Evolutionary conservation across 208 protist genomes (phyloP).

Genomic region (Trypanosomatidae sp.): DNA sequence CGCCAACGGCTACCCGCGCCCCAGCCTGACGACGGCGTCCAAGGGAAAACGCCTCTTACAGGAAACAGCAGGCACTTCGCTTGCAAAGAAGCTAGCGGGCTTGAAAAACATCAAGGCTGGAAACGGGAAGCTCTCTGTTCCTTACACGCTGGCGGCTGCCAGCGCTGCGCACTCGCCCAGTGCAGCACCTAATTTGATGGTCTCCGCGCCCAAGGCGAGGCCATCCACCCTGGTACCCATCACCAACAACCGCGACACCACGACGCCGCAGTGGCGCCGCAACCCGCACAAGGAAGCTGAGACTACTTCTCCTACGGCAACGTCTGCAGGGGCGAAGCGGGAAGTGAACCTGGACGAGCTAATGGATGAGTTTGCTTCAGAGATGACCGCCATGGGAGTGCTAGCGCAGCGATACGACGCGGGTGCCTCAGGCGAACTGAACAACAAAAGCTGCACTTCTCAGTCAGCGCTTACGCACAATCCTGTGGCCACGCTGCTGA

Average conservation of each 20-base stretch:
- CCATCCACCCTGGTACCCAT: not conserved
- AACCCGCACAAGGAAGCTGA: conserved; percentile 15
- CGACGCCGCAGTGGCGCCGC: conserved; percentile 3
- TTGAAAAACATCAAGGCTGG: conserved; percentile 28
- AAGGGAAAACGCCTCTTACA: conserved; percentile 15
- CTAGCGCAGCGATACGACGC: conserved; percentile 15
- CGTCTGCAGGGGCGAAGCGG: conserved; percentile 9
- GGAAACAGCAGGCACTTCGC: conserved; percentile 8
- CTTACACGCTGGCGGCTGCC: conserved; percentile 1
- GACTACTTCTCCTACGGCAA: not conserved
- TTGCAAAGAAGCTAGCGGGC: conserved; percentile 20
- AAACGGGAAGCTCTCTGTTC: conserved; percentile 11
- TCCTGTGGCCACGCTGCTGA: conserved; percentile 54
- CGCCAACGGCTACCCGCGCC: conserved; percentile 1
- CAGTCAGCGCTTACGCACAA: conserved; percentile 16
- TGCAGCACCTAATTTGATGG: not conserved
- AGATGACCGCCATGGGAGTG: conserved; percentile 59
- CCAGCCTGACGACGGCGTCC: not conserved
- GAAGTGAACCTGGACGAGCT: conserved; percentile 68
- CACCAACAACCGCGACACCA: conserved; percentile 7
- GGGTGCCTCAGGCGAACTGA: not conserved
- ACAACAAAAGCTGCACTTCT: not conserved
- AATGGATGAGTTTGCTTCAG: conserved; percentile 71
- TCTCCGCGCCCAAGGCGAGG: conserved; percentile 2
- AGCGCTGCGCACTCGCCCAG: conserved; percentile 10